Evolutionary conservation across 106 monocot species (phyloP), one percentile per base, ranked within the genome.

Genomic region (Gastrodia elata): DNA sequence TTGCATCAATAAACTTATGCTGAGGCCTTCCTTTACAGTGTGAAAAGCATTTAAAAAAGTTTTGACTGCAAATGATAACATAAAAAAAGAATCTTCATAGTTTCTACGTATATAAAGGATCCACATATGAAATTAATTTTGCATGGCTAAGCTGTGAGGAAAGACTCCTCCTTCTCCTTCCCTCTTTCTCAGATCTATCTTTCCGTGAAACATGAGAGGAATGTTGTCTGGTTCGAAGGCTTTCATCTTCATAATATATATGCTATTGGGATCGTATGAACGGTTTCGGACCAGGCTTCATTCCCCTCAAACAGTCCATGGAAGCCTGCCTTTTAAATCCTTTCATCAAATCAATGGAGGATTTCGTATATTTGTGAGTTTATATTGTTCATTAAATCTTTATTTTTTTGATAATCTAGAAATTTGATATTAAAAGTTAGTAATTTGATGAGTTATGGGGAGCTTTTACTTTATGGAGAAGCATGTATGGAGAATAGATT

Each of bases 141-240:
- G 65, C 67, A 73, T 67, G 67, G 36, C 68, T 38, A 68, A 27
- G 38, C 5, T 44, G 20, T 34, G 49, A 13, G 15, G 38, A 34
- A 36, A 8, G 4, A 32, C 14, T 5, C 20, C 38, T 22, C 25
- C n/a, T 35, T 73, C 82, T 73, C 39, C 65, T 38, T 46, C 57
- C 68, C 68, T n/a, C 32, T 58, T 37, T 55, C 72, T 73, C 48
- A 35, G 65, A 61, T 61, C 1, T 49, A 14, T 32, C 18, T 52
- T 27, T 65, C 65, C 72, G 76, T 76, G 74, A 69, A 25, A 75
- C 81, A 15, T 77, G 82, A 80, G 84, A 74, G 84, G 84, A 80
- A 77, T 84, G 88, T 71, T 38, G 84, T 82, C 84, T 80, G 84
- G 88, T 68, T 78, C 77, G 88, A 84, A 84, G 75, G 27, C 80